Evolutionary conservation across 768 basidiomycete species (phyloP).

Genomic region (Termitomyces titanicus): DNA sequence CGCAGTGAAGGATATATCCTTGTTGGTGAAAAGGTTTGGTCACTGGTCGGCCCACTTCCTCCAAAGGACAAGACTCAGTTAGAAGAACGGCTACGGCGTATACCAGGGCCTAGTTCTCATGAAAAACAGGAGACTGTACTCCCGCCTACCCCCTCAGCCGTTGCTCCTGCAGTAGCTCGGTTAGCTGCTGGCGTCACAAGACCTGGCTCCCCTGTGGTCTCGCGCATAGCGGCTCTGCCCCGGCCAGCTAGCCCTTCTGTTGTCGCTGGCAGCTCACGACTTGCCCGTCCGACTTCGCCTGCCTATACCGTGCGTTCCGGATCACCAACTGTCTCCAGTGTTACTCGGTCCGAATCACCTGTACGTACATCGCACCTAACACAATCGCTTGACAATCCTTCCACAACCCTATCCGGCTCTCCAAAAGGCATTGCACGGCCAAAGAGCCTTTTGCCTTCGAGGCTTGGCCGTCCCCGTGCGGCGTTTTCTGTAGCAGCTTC

Average conservation of each 20-base stretch:
- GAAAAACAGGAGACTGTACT: conserved; percentile 31
- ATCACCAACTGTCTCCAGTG: conserved; percentile 35
- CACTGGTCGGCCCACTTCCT: conserved; percentile 67
- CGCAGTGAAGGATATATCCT: conserved; percentile 76
- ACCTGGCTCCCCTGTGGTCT: conserved; percentile 31
- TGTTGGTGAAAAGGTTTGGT: conserved; percentile 85
- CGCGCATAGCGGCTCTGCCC: conserved; percentile 15
- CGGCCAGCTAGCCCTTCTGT: conserved; percentile 27
- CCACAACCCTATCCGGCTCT: conserved; percentile 33
- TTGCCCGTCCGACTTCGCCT: conserved; percentile 48
- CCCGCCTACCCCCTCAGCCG: conserved; percentile 15
- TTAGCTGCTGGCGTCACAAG: conserved; percentile 43
- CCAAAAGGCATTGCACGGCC: conserved; percentile 49
- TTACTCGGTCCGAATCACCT: conserved; percentile 41
- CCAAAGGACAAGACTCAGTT: conserved; percentile 91
- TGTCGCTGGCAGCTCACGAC: conserved; percentile 25
- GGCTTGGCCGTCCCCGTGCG: conserved; percentile 63
- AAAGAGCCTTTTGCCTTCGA: conserved; percentile 71
- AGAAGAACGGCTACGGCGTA: conserved; percentile 82
- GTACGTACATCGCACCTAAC: conserved; percentile 30
- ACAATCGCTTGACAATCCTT: conserved; percentile 15
- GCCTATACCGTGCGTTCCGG: conserved; percentile 34
- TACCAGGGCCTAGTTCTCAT: conserved; percentile 60
- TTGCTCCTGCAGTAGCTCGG: conserved; percentile 46
- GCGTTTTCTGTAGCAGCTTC: conserved; percentile 32